Conservation (phyloP, 2,329 filamentous ascomycete genomes). For the Xylariaceae sp. region DNA sequence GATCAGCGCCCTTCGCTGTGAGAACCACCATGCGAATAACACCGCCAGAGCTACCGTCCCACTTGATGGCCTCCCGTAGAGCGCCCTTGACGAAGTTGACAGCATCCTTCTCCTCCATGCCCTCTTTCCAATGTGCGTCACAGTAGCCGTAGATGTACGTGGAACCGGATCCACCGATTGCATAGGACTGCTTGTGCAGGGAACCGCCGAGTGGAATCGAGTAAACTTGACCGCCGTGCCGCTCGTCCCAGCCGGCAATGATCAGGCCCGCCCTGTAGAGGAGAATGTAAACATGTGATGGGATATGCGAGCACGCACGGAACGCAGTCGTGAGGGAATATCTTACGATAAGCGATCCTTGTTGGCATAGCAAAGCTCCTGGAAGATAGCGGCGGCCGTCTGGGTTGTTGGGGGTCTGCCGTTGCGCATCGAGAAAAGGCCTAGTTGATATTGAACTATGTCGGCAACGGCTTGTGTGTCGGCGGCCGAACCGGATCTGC, state of each 20-base stretch:
- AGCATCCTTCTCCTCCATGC: constrained; percentile 88
- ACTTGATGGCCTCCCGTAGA: constrained; percentile 92
- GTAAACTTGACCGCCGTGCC: constrained; percentile 95
- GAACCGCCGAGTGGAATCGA: constrained; percentile 94
- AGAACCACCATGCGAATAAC: constrained; percentile 97
- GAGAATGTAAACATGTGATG: constrained; percentile 6
- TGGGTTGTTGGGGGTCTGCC: constrained; percentile 88
- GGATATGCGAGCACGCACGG: not conserved
- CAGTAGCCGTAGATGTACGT: constrained; percentile 99
- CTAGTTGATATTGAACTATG: constrained; percentile 94
- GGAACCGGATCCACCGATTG: constrained; percentile 93
- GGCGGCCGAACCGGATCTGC: constrained; percentile 92
- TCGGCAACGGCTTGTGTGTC: constrained; percentile 98
- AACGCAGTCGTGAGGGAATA: no score
- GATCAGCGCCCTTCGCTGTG: constrained; percentile 80
- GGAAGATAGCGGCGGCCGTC: constrained; percentile 91
- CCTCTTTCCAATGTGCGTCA: constrained; percentile 91
- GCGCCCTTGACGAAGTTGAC: constrained; percentile 90
- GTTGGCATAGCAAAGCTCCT: constrained; percentile 97
- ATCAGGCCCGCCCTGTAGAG: constrained; percentile 82
- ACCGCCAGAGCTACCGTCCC: constrained; percentile 97
- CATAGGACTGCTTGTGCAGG: constrained; percentile 92
- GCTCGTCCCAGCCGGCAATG: constrained; percentile 94
- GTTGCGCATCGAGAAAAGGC: constrained; percentile 86
- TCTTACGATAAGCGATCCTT: constrained; percentile 84